Evolutionary conservation across 2,329 filamentous ascomycete species (phyloP).

Genomic region (Aureobasidium zeae): DNA sequence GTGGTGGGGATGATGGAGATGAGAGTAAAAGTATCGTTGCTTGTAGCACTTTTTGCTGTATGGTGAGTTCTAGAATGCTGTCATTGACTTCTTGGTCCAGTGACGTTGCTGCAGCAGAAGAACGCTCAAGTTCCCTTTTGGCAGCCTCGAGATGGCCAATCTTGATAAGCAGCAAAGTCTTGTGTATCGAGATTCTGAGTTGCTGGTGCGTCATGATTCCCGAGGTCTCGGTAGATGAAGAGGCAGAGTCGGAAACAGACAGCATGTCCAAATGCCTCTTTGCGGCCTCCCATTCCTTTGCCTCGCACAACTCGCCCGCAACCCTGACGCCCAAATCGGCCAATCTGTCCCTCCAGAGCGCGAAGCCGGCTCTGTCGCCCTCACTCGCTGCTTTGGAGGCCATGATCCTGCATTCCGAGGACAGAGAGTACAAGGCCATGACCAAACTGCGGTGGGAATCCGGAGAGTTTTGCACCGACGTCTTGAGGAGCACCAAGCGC

Average conservation of each 20-base stretch:
- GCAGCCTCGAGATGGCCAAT: slow-evolving; percentile 59
- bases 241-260: not conserved
- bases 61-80: too few relatives aligned
- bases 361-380: slow-evolving; percentile 47
- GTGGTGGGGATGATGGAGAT: slow-evolving; percentile 58
- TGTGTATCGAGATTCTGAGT: slow-evolving; percentile 29
- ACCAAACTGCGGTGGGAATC: slow-evolving; percentile 75
- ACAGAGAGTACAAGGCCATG: slow-evolving; percentile 84
- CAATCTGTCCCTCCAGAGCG: slow-evolving; percentile 63
- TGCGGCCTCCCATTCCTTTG: slow-evolving; percentile 79
- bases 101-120: not conserved
- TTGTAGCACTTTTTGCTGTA: slow-evolving; percentile 33
- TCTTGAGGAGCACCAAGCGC: slow-evolving; percentile 68
- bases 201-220: not conserved
- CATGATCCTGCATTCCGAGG: slow-evolving; percentile 25
- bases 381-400: slow-evolving; percentile 31
- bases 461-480: slow-evolving; percentile 78
- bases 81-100: not conserved
- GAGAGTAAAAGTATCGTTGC: slow-evolving; percentile 73
- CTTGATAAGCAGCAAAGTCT: slow-evolving; percentile 63
- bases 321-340: slow-evolving; percentile 61
- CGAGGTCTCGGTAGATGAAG: not conserved
- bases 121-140: slow-evolving; percentile 27
- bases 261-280: slow-evolving; percentile 51
- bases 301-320: slow-evolving; percentile 63